Evolutionary conservation across 2,329 filamentous ascomycete species (phyloP), one percentile per base, ranked within the genome.

Genomic region (Talaromyces sp.): DNA sequence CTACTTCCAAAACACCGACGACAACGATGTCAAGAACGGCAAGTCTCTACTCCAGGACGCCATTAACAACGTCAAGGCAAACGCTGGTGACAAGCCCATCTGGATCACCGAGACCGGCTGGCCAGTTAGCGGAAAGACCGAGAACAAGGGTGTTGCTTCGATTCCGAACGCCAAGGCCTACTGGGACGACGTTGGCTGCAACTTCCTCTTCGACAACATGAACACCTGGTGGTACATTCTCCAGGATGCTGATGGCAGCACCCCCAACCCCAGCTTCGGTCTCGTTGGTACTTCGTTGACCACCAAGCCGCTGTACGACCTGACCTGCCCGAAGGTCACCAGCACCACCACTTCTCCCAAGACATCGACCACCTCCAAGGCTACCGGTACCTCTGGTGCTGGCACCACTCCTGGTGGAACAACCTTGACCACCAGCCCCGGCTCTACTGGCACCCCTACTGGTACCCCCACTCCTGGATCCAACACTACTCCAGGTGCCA

Each of bases 71-170:
- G 90, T 89, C 35, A 74, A 82, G 64, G 75, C 71, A 17, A 86
- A 80, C 51, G 81, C 84, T 38, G 78, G 81, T 38, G 84, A 84
- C 70, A 93, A 92, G 82, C 80, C 84, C 19, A 84, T 96, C 67
- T 95, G 90, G 90, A 83, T 96, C 64, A 95, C 91, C 29, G 91
- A 96, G 82, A 95, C 91, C 17, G 92, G 92, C 65, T 95, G 90
- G 86, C 91, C 92, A 55, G 86, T 92, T 58, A 86, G 81, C 68
- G 92, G 91, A 59, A 77, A 83, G 65, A 81, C 78, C 1, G 77
- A 82, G 63, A 86, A 86, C 66, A 71, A 84, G 55, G 90, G 85
- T 46, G 81, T 88, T 10, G 81, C 92, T 6, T 86, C 80, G 38
- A 64, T 78, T 32, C 78, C 82, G 58, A 93, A 93, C 71, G 90